Percentiles rank a stretch among this genome's conserved stretches.
These are phyloP conservation scores for Colletotrichum sp. DNA, from an alignment of 2,329 filamentous ascomycete species.

Conservation along the genomic window DNA sequence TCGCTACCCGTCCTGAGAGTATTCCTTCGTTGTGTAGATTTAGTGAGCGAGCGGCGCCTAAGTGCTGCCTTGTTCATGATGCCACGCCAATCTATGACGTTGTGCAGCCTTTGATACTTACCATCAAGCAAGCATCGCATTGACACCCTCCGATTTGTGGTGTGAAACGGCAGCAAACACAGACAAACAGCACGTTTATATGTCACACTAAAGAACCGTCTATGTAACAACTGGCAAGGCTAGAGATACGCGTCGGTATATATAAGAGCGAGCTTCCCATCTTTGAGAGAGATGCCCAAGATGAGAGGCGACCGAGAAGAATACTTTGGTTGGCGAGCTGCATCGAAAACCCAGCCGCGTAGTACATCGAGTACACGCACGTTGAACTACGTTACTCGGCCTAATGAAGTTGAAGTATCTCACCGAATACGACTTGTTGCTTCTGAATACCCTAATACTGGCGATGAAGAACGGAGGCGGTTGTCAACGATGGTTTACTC, in stretches of 20 bases:
- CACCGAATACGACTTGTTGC: not conserved
- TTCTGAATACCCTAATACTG: not conserved
- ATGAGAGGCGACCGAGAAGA: too few species aligned
- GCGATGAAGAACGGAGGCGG: not conserved
- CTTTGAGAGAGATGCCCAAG: not conserved
- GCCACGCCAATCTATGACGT: not conserved
- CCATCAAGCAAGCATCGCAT: too few species aligned
- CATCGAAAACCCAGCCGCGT: not conserved
- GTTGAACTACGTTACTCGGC: too few species aligned
- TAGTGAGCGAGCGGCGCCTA: not conserved
- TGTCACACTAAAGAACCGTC: not conserved
- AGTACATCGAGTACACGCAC: not conserved
- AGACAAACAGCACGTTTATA: not conserved
- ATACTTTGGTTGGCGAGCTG: too few species aligned
- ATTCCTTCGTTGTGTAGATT: not conserved
- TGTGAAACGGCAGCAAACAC: not conserved
- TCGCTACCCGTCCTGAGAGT: not conserved
- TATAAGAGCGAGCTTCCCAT: too few species aligned
- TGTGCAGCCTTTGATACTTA: not conserved
- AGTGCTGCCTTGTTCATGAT: not conserved
- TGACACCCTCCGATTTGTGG: rapidly evolving
- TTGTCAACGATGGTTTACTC: not conserved
- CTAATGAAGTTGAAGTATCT: too few species aligned
- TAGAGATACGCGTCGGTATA: too few species aligned
- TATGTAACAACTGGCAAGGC: too few species aligned